phyloP scores from a whole-genome alignment of 331 rosid genomes.

The Acacia pycnantha region DNA sequence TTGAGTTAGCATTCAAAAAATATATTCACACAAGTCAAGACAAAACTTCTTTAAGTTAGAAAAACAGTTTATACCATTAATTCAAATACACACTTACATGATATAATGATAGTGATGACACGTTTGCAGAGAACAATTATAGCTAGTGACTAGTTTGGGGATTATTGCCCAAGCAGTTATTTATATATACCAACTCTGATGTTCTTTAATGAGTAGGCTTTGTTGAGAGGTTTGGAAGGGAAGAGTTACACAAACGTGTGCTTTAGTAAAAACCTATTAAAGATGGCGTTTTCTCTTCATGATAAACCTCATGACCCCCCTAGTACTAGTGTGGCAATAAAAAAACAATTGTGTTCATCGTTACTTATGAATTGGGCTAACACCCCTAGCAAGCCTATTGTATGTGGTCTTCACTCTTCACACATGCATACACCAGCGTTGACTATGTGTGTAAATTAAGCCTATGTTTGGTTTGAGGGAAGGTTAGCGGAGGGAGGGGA shows the following conservation, averaged over 20 bases:
- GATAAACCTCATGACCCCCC: not conserved
- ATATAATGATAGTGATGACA: not conserved
- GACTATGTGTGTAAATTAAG: not conserved
- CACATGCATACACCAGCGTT: not conserved
- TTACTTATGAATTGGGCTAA: not conserved
- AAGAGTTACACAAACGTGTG: not conserved
- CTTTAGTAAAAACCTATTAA: not conserved
- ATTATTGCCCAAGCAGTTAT: not conserved
- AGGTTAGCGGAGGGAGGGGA: no score
- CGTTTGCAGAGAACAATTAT: not conserved
- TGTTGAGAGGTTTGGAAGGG: not conserved
- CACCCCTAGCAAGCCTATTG: no score
- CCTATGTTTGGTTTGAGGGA: no score
- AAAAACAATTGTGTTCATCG: not conserved
- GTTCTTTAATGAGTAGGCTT: not conserved
- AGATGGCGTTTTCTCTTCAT: not conserved
- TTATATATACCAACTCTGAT: not conserved
- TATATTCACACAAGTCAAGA: fast-evolving
- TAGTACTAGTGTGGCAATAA: not conserved
- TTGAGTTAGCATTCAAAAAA: no score
- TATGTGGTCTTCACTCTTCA: not conserved
- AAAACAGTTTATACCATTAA: no score
- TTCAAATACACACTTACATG: no score
- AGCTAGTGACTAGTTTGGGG: not conserved
- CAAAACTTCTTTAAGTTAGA: fast-evolving